A percentile compares a stretch with the other conserved stretches of the same genome.
Evolutionary conservation across 169 alveolate species (phyloP).

Genomic region (Cryptosporidium sp.): DNA sequence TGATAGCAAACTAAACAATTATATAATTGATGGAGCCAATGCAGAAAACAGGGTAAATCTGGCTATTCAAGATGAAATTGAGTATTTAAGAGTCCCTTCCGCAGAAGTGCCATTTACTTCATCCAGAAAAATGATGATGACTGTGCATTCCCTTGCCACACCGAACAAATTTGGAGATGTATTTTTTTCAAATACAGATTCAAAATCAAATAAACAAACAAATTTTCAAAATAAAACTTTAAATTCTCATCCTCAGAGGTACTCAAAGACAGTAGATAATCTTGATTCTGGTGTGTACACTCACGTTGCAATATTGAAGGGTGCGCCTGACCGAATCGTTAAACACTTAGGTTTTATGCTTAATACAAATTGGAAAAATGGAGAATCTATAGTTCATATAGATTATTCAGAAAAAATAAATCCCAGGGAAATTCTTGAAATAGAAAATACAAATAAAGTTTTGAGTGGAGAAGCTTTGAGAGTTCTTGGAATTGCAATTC

Average conservation of each 20-base stretch:
- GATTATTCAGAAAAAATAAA: conserved; percentile 23
- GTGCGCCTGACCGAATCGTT: conserved; percentile 89
- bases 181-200: conserved; percentile 24
- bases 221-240: conserved; percentile 1
- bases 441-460: conserved; percentile 78
- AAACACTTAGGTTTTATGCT: conserved; percentile 52
- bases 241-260: background rate
- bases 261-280: conserved; percentile 57
- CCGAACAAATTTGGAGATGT: conserved; percentile 80
- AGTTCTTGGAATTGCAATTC: conserved; percentile 87
- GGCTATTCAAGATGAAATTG: conserved; percentile 20
- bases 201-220: background rate
- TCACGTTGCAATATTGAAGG: conserved; percentile 90
- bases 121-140: conserved; percentile 88
- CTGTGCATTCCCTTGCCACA: conserved; percentile 85
- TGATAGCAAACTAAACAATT: conserved; percentile 6
- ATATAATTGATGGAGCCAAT: background rate
- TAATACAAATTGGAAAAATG: conserved; percentile 23
- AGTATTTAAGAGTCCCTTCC: conserved; percentile 44
- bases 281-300: conserved; percentile 78
- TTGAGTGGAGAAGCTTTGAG: conserved; percentile 86
- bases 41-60: background rate
- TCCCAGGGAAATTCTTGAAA: conserved; percentile 44
- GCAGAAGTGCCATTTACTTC: conserved; percentile 92
- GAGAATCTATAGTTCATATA: conserved; percentile 11